Percentiles rank a stretch among this genome's conserved stretches.
Evolutionary conservation across 208 protist species (phyloP).

Genomic region (Balamuthia mandrillaris): DNA sequence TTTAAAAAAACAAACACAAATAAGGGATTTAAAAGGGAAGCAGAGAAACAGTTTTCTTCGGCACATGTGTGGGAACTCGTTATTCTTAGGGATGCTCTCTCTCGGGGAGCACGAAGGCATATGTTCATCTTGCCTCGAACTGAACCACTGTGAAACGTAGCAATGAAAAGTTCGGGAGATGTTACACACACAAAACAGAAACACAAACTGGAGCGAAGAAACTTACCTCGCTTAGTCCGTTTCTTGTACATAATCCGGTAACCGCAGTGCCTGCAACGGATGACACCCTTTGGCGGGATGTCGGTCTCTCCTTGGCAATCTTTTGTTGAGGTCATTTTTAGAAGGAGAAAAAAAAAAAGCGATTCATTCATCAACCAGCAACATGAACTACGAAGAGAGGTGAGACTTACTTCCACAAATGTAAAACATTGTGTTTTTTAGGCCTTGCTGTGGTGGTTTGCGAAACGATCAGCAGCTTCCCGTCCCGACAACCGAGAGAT

Average conservation of each 20-base stretch:
- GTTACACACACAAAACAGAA: not conserved
- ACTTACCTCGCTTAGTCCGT: conserved; percentile 52
- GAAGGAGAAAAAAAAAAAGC: not conserved
- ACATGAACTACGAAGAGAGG: not conserved
- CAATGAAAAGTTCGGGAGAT: not conserved
- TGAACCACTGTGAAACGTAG: not conserved
- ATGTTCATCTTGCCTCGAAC: no score
- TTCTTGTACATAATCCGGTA: conserved; percentile 63
- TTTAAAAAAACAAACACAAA: no score
- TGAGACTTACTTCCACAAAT: not conserved
- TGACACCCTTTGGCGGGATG: conserved; percentile 49
- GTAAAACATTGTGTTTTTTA: not conserved
- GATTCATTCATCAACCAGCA: not conserved
- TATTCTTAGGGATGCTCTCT: no score
- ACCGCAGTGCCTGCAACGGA: conserved; percentile 55
- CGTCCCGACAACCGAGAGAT: no score
- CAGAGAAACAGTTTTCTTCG: no score
- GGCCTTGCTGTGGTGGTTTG: no score
- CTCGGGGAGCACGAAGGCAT: no score
- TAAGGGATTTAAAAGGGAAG: no score
- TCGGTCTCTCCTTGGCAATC: conserved; percentile 51
- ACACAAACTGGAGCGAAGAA: no score
- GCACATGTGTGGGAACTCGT: no score
- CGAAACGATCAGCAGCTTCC: no score
- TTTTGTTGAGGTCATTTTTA: not conserved